phyloP scores from a whole-genome alignment of 352 stramenopile genomes.

The Pythium grandisporangium region DNA sequence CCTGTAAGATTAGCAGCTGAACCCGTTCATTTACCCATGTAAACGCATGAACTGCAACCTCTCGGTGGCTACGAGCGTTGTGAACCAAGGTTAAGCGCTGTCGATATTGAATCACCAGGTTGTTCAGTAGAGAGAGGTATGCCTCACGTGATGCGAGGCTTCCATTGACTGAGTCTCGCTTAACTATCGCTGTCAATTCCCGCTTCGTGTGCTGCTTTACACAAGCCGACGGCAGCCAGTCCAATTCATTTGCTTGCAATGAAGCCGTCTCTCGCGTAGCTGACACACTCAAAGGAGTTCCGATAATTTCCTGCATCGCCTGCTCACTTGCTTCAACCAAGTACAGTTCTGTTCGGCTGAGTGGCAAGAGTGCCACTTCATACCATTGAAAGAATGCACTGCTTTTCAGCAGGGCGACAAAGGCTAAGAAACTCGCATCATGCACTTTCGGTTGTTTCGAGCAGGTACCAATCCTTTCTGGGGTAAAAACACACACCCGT shows the following conservation, averaged over 20 bases:
- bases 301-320: conserved; percentile 5
- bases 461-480: too few relatives aligned
- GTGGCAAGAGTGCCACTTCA: background rate
- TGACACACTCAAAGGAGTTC: too few relatives aligned
- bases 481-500: conserved; percentile 34
- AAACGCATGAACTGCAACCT: background rate
- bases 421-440: background rate
- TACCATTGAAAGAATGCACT: conserved; percentile 12
- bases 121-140: background rate
- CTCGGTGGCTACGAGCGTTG: background rate
- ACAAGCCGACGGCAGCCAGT: too few relatives aligned
- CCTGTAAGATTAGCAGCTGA: background rate
- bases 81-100: background rate
- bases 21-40: background rate
- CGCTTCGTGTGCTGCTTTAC: too few relatives aligned
- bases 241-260: too few relatives aligned
- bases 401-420: conserved; percentile 2
- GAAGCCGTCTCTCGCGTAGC: background rate
- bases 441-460: background rate
- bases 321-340: conserved; percentile 1
- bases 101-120: background rate
- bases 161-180: too few relatives aligned
- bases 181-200: too few relatives aligned
- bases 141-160: too few relatives aligned
- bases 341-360: too few relatives aligned